A percentile compares a stretch with the other conserved stretches of the same genome.
phyloP scores from a whole-genome alignment of 306 rosid species.

The Medicago truncatula region DNA sequence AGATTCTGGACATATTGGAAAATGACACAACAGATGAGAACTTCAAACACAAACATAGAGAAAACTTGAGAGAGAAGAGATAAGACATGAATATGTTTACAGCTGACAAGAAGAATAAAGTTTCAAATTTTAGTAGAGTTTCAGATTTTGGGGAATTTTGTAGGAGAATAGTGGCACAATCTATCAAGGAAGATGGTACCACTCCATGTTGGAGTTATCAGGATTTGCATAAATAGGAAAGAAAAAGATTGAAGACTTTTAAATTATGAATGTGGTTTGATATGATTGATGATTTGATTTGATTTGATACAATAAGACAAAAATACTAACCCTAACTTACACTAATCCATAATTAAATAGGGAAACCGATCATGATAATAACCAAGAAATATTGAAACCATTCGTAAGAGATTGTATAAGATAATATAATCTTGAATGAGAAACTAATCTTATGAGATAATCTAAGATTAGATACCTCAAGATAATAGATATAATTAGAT shows the following conservation, averaged over 20 bases:
- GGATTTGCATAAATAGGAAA: not conserved
- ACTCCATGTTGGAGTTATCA: not conserved
- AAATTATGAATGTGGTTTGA: not conserved
- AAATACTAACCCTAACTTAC: not conserved
- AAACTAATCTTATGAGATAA: too few relatives aligned
- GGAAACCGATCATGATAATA: not conserved
- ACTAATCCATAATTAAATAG: not conserved
- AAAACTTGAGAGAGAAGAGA: not conserved
- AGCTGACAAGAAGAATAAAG: not conserved
- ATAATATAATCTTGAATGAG: too few relatives aligned
- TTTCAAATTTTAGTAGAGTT: constrained; percentile 10
- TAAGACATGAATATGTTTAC: not conserved
- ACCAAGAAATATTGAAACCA: not conserved
- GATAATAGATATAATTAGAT: not conserved
- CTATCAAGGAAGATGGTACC: not conserved
- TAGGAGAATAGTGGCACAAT: not conserved
- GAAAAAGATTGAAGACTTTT: not conserved
- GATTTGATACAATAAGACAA: not conserved
- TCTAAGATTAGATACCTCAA: too few relatives aligned
- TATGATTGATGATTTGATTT: constrained; percentile 11
- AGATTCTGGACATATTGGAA: not conserved
- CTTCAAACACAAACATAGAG: not conserved
- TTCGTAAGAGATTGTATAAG: not conserved
- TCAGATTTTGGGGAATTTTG: not conserved
- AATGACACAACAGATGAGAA: not conserved